These are phyloP conservation scores for Conidiobolus incongruus DNA, from an alignment of 371 early-diverging fungal species.

Conservation along the genomic window DNA sequence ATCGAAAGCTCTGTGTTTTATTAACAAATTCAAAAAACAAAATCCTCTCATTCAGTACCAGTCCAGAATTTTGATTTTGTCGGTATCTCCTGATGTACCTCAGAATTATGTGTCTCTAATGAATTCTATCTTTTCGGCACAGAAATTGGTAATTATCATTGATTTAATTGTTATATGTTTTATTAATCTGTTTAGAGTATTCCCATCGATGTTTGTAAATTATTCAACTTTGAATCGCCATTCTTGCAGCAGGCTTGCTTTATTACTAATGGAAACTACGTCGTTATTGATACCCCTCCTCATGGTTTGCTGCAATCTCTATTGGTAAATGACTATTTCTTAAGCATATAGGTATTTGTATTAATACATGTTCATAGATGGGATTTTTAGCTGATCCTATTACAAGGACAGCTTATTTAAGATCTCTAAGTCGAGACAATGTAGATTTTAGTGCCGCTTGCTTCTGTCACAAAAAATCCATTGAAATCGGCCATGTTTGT, in stretches of 20 bases:
- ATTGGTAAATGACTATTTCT: constrained; percentile 25
- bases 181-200: constrained; percentile 23
- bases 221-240: constrained; percentile 50
- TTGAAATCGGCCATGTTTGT: constrained; percentile 85
- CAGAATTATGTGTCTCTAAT: constrained; percentile 82
- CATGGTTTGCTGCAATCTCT: constrained; percentile 54
- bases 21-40: constrained; percentile 28
- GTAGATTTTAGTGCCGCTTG: constrained; percentile 91
- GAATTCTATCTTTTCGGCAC: constrained; percentile 92
- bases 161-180: not conserved
- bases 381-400: constrained; percentile 63
- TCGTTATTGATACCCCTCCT: constrained; percentile 27
- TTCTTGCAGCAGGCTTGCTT: constrained; percentile 85
- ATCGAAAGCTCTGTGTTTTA: too few relatives aligned
- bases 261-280: constrained; percentile 70
- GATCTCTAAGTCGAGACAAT: constrained; percentile 46
- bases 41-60: constrained; percentile 34
- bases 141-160: constrained; percentile 38
- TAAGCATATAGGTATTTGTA: not conserved
- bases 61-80: constrained; percentile 64
- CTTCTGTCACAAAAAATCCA: constrained; percentile 82
- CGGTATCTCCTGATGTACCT: constrained; percentile 67
- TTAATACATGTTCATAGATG: constrained; percentile 6
- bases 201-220: constrained; percentile 71
- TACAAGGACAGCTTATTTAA: constrained; percentile 39